Base-by-base conservation (phyloP, 345 rosid genomes). In the Clausena lansium region DNA sequence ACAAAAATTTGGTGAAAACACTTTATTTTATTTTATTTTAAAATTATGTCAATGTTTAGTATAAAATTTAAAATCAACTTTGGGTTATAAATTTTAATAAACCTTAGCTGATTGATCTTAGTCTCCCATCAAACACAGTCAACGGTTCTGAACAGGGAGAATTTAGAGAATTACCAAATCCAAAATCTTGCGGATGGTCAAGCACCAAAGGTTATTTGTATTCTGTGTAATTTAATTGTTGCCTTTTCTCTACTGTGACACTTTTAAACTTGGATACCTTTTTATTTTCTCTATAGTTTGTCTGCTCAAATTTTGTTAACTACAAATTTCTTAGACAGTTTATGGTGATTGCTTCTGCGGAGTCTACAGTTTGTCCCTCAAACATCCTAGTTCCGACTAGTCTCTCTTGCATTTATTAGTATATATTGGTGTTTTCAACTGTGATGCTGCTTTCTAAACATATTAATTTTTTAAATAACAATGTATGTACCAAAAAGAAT, bases 301-400 rank as follows among this genome's bases (percentile, higher is more conserved):
- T 50, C 8, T 60, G 35, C 28, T 73, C 22, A 61, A 36, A 47
- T 35, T 3, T 30, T 24, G 61, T 58, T 71, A 57, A 14, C 91
- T 84, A 79, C 82, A 82, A 59, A 33, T 71, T 62, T 82, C 70
- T 39, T 83, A 82, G 76, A 84, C 95, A 93, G 99, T 92, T 95
- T 84, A 85, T 91, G 93, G 97, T 92, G 87, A 89, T 93, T 81
- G 95, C 98, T 80, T 95, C 98, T 87, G 98, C 92, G 73, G 99
- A 95, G 84, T 95, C 99, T 66, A 90, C 97, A 84, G 98, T 95
- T 71, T 95, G 99, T 80, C 99, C 99, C 75, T 92, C 99, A 45
- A 87, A 77, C 66, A 76, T 92, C 77, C 79, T n/a, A n/a, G n/a
- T n/a, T n/a, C 32, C 32, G n/a, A n/a, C 32, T 30, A 2, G 32